Conservation (phyloP, 176 grass and related monocot species). For the Carex scoparia region DNA sequence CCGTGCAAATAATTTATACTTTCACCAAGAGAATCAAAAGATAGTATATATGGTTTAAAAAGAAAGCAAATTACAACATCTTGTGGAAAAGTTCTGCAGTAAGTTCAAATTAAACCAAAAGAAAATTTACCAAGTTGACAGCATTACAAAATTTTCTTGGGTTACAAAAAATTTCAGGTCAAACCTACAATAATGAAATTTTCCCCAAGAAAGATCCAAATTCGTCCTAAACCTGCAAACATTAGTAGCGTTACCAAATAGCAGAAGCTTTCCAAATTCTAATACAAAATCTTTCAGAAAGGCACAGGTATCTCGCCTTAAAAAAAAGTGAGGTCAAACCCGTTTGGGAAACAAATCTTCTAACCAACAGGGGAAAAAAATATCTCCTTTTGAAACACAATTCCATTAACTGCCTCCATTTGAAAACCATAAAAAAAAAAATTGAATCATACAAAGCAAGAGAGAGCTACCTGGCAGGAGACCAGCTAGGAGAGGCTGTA, state of each 20-base stretch:
- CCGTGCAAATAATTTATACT: neutral
- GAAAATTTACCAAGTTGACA: neutral
- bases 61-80: neutral
- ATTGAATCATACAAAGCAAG: neutral
- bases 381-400: neutral
- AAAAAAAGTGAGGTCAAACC: neutral
- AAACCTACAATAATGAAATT: neutral
- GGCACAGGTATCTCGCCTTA: neutral
- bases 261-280: neutral
- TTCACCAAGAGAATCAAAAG: neutral
- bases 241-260: neutral
- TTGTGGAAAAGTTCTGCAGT: neutral
- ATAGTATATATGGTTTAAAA: neutral
- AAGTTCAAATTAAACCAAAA: neutral
- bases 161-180: neutral
- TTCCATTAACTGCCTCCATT: neutral
- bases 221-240: neutral
- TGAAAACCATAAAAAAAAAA: neutral
- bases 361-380: neutral
- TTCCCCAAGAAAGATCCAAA: neutral
- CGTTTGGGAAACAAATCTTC: neutral
- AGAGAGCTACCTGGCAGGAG: slow-evolving; percentile 46
- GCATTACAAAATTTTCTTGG: neutral
- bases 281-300: neutral
- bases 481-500: slow-evolving; percentile 47